Percentiles rank a stretch among this genome's conserved stretches.
These are phyloP conservation scores for Phytophthora chlamydospora DNA, from an alignment of 352 stramenopile species.

Conservation along the genomic window DNA sequence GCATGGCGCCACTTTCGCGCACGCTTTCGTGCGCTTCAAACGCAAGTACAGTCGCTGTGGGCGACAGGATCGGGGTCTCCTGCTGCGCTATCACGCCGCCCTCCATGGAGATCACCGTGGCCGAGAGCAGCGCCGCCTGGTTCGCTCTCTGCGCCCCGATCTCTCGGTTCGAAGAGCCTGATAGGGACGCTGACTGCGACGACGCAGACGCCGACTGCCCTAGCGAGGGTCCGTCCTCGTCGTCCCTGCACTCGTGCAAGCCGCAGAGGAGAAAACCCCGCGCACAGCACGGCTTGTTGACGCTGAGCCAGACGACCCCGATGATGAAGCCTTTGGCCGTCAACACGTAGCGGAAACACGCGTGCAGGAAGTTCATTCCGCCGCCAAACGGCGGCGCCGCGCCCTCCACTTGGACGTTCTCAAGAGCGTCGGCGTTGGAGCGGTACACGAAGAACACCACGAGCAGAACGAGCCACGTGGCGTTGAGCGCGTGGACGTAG, in stretches of 20 bases:
- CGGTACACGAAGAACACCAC: constrained; percentile 71
- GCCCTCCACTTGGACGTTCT: constrained; percentile 38
- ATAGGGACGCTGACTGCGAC: constrained; percentile 38
- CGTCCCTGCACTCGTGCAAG: constrained; percentile 31
- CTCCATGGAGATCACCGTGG: constrained; percentile 36
- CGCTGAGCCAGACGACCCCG: constrained; percentile 65
- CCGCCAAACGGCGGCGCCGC: not conserved
- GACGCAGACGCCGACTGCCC: constrained; percentile 23
- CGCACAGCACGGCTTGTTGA: constrained; percentile 70
- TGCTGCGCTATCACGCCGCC: constrained; percentile 12
- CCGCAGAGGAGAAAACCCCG: constrained; percentile 40
- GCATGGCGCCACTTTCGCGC: constrained; percentile 19
- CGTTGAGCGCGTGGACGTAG: constrained; percentile 75
- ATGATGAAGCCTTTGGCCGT: constrained; percentile 70
- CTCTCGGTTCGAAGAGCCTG: constrained; percentile 27
- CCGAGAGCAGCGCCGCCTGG: constrained; percentile 8
- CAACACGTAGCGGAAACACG: constrained; percentile 65
- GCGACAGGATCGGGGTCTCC: constrained; percentile 16
- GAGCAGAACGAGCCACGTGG: constrained; percentile 65
- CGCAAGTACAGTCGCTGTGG: constrained; percentile 8
- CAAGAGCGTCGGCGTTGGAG: constrained; percentile 45
- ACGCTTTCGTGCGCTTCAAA: constrained; percentile 32
- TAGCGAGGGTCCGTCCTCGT: constrained; percentile 26
- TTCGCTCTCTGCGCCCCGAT: constrained; percentile 6
- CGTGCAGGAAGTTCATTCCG: constrained; percentile 48